phyloP scores from a whole-genome alignment of 257 asterid species.

The Nicotiana obtusifolia region DNA sequence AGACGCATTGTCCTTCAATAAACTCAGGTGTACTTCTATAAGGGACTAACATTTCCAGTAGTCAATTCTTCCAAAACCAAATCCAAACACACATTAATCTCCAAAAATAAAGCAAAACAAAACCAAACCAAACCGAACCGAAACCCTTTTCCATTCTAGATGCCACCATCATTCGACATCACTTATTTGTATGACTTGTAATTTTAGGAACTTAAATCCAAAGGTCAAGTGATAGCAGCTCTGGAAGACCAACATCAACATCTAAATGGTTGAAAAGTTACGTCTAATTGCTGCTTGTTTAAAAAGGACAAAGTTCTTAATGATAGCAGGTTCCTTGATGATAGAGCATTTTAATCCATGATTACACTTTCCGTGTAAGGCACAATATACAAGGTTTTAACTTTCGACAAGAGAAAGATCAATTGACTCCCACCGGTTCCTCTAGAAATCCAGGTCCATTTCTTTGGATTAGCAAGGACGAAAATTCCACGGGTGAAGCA shows the following conservation, averaged over 20 bases:
- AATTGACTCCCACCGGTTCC: neutral
- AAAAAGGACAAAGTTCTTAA: neutral
- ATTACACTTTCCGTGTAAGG: neutral
- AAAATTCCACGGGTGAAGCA: neutral
- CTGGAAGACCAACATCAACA: neutral
- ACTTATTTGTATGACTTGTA: neutral
- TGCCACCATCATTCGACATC: neutral
- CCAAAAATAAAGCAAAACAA: neutral
- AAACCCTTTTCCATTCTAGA: neutral
- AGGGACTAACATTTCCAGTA: too few species aligned
- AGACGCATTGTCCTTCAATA: too few species aligned
- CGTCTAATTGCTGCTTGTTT: neutral
- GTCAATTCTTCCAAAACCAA: neutral
- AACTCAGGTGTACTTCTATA: too few species aligned
- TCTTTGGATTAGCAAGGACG: neutral
- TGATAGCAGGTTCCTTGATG: neutral
- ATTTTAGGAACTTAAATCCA: neutral
- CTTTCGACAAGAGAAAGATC: neutral
- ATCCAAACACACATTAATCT: neutral
- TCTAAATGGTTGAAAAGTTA: neutral
- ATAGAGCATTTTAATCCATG: neutral
- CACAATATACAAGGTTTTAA: neutral
- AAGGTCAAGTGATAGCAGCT: neutral
- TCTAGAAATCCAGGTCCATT: neutral
- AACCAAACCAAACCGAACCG: neutral